phyloP scores from a whole-genome alignment of 192 early-diverging fungal species.

The Backusella westeae region DNA sequence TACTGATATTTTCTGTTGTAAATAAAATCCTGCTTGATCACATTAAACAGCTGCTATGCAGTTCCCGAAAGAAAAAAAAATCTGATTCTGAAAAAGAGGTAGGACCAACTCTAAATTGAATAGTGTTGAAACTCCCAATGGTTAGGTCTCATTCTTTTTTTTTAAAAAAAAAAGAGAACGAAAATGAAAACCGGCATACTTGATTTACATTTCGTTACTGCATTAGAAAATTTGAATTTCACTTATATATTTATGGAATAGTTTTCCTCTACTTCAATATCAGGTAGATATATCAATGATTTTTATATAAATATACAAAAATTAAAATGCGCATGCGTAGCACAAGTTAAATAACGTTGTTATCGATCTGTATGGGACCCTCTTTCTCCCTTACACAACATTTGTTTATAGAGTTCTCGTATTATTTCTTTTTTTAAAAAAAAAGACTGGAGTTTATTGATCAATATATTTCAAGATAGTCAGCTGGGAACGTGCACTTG shows the following conservation, averaged over 20 bases:
- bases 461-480: background rate
- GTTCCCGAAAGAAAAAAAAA: background rate
- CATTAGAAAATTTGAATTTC: background rate
- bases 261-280: background rate
- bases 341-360: background rate
- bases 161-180: background rate
- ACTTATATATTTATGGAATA: background rate
- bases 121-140: conserved; percentile 5
- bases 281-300: background rate
- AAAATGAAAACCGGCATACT: background rate
- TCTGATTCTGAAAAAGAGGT: background rate
- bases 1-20: background rate
- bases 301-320: background rate
- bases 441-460: background rate
- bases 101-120: background rate
- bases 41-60: background rate
- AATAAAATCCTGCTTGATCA: background rate
- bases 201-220: background rate
- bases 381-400: background rate
- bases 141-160: background rate
- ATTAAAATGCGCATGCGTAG: background rate
- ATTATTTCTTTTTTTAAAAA: background rate
- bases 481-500: background rate
- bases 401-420: background rate
- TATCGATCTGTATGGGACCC: background rate